A percentile compares a stretch with the other conserved stretches of the same genome.
These are phyloP conservation scores for Picea abies DNA, from an alignment of 83 land plant species.

Conservation along the genomic window DNA sequence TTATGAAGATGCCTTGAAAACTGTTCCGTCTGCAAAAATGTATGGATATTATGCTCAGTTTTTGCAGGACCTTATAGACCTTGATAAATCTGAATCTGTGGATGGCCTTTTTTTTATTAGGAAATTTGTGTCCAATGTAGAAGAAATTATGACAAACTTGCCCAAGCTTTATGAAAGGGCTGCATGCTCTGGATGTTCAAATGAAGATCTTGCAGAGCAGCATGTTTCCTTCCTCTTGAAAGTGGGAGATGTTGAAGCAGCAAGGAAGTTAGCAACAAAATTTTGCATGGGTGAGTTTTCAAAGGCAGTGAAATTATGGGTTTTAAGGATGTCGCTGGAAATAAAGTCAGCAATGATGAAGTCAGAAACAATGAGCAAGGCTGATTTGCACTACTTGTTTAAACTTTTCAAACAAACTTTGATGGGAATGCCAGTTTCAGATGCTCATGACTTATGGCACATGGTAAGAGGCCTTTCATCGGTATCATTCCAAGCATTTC, in stretches of 20 bases:
- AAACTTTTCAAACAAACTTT: conserved; percentile 31
- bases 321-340: conserved; percentile 52
- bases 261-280: conserved; percentile 41
- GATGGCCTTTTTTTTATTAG: not conserved
- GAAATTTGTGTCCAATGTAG: conserved; percentile 2
- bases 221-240: conserved; percentile 44
- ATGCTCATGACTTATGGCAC: conserved; percentile 57
- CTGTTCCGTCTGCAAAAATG: conserved; percentile 40
- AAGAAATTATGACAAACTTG: conserved; percentile 23
- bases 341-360: conserved; percentile 31
- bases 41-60: conserved; percentile 45
- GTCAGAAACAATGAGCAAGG: conserved; percentile 31
- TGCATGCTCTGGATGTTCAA: conserved; percentile 41
- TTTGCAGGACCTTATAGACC: conserved; percentile 26
- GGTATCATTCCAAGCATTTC: too few species aligned
- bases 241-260: conserved; percentile 48
- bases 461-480: conserved; percentile 35
- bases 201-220: conserved; percentile 58
- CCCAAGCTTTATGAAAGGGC: conserved; percentile 51
- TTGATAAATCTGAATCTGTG: conserved; percentile 9
- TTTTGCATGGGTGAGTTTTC: conserved; percentile 41
- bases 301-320: conserved; percentile 35
- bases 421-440: conserved; percentile 26
- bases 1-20: conserved; percentile 57
- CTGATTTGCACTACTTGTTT: conserved; percentile 37